Base-by-base conservation (phyloP, 306 rosid genomes). In the Cicer yamashitae region DNA sequence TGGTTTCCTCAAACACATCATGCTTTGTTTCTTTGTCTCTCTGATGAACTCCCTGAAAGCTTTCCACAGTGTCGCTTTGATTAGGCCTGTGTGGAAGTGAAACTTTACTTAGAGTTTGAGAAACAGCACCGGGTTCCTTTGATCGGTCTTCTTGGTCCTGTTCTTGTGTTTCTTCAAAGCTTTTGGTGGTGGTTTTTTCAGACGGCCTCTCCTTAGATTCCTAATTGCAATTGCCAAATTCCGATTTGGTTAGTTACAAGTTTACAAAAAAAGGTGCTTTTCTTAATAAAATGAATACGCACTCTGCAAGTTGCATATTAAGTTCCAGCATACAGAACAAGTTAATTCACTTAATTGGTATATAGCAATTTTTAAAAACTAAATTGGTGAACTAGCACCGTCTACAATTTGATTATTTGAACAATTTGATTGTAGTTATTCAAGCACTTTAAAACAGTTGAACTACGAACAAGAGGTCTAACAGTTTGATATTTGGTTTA, bases 1-100 rank as follows among this genome's bases (percentile, higher is more conserved):
- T 62, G 7, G 93, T 88, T 57, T 88, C 67, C 7, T 18, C 90
- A 2, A 84, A 82, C 8, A 85, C 78, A 20, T 66, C 73, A 10
- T 73, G 58, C 10, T 15, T 15, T 15, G 15, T 15, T 52, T 20
- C 71, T 25, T 17, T 47, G n/a, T 14, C 47, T 15, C 41, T 25
- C 15, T 25, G 58, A 47, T 6, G 44, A 17, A 63, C 74, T 76
- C 40, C 56, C 40, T 70, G 34, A 45, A 58, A 45, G 75, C 17
- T 58, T 59, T 39, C 63, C 13, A 11, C 44, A 39, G 2, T 48
- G 62, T 38, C 50, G 79, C 13, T 63, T 50, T 53, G 62, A 38
- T 41, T 10, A 59, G 40, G 30, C 72, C 4, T 48, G 1, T 47
- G 73, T 47, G 73, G 73, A 67, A 25, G 20, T 25, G 5, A 30